Base-by-base conservation (phyloP, 352 stramenopile species). In the Phytophthora chlamydospora region DNA sequence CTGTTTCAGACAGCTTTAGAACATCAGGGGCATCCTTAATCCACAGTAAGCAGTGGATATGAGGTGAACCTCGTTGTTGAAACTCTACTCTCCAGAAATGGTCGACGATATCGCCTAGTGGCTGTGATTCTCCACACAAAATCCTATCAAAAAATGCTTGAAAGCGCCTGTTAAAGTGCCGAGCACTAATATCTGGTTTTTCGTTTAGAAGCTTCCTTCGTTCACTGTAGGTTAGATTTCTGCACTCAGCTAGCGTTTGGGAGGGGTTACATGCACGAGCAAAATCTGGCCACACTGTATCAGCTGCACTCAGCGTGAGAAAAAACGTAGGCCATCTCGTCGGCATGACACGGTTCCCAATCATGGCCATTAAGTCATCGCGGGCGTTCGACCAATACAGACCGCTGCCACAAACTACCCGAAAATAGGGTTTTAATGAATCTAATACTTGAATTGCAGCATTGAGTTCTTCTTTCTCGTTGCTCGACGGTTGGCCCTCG, bases 291-390 rank as follows among this genome's bases (percentile, higher is more conserved):
- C 57, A 72, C 0, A 54, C 21, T 3, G 21, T 24, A 24, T 72
- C 64, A 0, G 64, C 64, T 17, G 58, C 64, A 29, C 64, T 72
- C 2, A 72, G 19, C 0, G 64, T 63, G 21, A 66, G 58, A 16
- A 42, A 42, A 64, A 27, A 61, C 54, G 40, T 60, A 3, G 57
- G 58, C 16, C 27, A 64, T 10, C 40, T 27, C 13, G n/a, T 64
- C 0, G 32, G 14, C 0, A 72, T 32, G 21, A 24, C 21, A 24
- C 21, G 21, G 21, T 24, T 24, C 3, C 21, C 21, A 24, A 24
- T 24, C 21, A 24, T 24, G 21, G 21, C 1, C 21, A 24, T 24
- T 24, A 24, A 24, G 21, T 24, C 21, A 24, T 24, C 21, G 3
- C 21, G 1, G 21, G 21, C 21, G 21, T 24, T 24, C 21, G 21